Conservation (phyloP, 1,284 basidiomycete species). For the Marasmius sp. region DNA sequence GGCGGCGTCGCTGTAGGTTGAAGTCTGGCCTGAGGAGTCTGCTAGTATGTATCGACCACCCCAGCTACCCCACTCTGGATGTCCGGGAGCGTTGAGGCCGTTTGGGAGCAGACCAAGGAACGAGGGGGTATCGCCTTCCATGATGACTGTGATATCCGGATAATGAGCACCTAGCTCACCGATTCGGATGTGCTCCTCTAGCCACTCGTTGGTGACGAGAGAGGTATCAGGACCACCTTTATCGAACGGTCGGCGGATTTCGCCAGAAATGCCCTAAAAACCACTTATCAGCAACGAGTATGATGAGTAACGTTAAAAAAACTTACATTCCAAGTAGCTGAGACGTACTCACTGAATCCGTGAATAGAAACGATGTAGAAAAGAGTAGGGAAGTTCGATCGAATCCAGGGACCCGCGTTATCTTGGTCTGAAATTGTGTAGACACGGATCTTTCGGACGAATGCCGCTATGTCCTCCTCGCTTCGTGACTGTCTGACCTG, state of each 20-base stretch:
- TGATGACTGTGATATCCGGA: neutral
- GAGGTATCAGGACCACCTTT: neutral
- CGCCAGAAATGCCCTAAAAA: constrained; percentile 2
- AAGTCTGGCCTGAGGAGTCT: neutral
- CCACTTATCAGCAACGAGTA: neutral
- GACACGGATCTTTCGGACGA: constrained; percentile 3
- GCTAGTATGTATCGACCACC: neutral
- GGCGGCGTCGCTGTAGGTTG: neutral
- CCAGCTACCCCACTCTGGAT: constrained; percentile 1
- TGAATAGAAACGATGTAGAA: constrained; percentile 8
- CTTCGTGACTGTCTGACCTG: neutral
- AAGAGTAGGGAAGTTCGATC: neutral
- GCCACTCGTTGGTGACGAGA: constrained; percentile 2
- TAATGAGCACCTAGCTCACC: neutral
- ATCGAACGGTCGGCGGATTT: neutral
- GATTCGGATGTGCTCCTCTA: constrained; percentile 1
- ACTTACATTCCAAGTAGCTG: neutral
- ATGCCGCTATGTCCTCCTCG: neutral
- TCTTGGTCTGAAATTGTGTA: constrained; percentile 8
- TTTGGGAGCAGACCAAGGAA: constrained; percentile 4
- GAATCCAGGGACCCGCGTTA: constrained; percentile 4
- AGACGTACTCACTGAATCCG: constrained; percentile 4
- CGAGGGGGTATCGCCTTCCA: constrained; percentile 8
- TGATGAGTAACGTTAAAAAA: neutral
- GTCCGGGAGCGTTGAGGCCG: neutral